phyloP scores from a whole-genome alignment of 495 filamentous ascomycete species.

The Symbiotaphrina buchneri region DNA sequence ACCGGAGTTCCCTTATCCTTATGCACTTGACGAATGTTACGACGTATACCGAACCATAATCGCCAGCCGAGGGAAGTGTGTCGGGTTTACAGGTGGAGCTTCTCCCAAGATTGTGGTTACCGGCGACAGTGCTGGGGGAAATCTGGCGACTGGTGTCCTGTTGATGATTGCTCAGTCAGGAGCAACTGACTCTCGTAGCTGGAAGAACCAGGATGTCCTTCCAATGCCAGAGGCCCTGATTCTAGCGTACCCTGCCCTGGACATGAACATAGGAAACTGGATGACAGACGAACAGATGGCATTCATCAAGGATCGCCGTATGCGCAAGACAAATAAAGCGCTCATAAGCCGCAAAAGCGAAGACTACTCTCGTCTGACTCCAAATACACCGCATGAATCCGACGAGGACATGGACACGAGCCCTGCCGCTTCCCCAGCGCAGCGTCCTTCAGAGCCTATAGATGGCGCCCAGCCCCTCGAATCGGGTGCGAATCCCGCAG shows the following conservation, averaged over 20 bases:
- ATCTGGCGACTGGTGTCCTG: slow-evolving; percentile 58
- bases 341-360: slow-evolving; percentile 60
- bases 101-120: slow-evolving; percentile 59
- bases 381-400: slow-evolving; percentile 44
- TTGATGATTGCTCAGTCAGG: slow-evolving; percentile 72
- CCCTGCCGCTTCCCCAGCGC: slow-evolving; percentile 6
- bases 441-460: not conserved
- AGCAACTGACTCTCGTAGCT: slow-evolving; percentile 27
- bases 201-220: slow-evolving; percentile 29
- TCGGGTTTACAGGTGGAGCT: slow-evolving; percentile 55
- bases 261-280: slow-evolving; percentile 97
- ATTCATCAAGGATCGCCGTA: slow-evolving; percentile 64
- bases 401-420: slow-evolving; percentile 21
- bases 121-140: slow-evolving; percentile 86
- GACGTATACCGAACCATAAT: slow-evolving; percentile 78
- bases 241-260: slow-evolving; percentile 71
- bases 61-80: slow-evolving; percentile 49
- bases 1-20: slow-evolving; percentile 86
- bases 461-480: not conserved
- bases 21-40: slow-evolving; percentile 88
- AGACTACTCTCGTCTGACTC: slow-evolving; percentile 36
- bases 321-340: slow-evolving; percentile 50
- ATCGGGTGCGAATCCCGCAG: not conserved
- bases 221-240: slow-evolving; percentile 65
- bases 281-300: slow-evolving; percentile 97